Evolutionary conservation across 345 rosid species (phyloP).

Genomic region (Brassica nigra): DNA sequence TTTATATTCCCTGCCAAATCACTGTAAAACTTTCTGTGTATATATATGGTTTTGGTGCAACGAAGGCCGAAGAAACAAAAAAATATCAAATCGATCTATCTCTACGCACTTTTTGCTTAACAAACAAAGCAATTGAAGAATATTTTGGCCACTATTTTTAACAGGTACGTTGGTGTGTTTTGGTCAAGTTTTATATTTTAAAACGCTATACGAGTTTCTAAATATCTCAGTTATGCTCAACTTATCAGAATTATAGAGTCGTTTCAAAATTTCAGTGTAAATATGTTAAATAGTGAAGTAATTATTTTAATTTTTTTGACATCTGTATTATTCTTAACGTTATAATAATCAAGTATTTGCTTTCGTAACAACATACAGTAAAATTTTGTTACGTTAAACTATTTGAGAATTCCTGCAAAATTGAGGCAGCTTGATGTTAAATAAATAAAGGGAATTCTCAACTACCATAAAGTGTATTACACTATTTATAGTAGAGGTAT

Average conservation of each 20-base stretch:
- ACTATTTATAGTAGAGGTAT: too few relatives aligned
- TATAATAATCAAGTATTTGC: neutral
- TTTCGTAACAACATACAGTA: neutral
- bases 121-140: neutral
- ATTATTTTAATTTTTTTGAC: too few relatives aligned
- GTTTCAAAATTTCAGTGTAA: neutral
- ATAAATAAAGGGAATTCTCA: too few relatives aligned
- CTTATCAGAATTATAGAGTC: neutral
- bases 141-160: neutral
- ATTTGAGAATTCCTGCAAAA: too few relatives aligned
- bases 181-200: neutral
- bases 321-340: neutral
- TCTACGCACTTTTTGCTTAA: neutral
- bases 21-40: neutral
- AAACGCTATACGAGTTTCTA: neutral
- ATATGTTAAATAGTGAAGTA: neutral
- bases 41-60: constrained; percentile 13
- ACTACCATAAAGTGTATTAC: neutral
- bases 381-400: too few relatives aligned
- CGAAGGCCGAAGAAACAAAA: constrained; percentile 7
- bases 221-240: neutral
- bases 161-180: constrained; percentile 14
- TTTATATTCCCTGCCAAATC: neutral
- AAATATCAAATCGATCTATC: neutral
- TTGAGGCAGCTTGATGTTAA: too few relatives aligned